Base-by-base conservation (phyloP, 345 rosid species). In the Rhodamnia rubescens region DNA sequence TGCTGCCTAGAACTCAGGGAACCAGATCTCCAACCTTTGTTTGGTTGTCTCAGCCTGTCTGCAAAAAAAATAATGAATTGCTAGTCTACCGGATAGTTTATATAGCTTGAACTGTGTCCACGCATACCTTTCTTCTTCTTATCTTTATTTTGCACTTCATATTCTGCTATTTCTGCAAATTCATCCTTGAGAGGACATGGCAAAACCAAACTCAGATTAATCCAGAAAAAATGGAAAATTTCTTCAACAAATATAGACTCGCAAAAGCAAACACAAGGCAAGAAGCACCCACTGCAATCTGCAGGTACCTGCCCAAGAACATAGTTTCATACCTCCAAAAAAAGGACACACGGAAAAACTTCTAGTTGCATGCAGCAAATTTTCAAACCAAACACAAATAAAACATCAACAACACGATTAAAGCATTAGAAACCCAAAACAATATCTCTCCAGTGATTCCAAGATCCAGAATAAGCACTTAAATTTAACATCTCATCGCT, bases 91-190 rank as follows among this genome's bases (percentile, higher is more conserved):
- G 3, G 78, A 69, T 36, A 69, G 24, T 69, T 69, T 69, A 69
- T 18, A 69, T 12, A 36, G 78, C 1, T 69, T 69, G 32, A 69
- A 69, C 78, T 32, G 24, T 36, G 47, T 69, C 26, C 47, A 69
- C 26, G 47, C 78, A 18, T 69, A 69, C 78, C 78, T 86, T 89
- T 94, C 83, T 55, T 92, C 21, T 89, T 87, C 89, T 90, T 93
- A 26, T 90, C 47, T 88, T 86, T 92, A 91, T 87, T 92, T 82
- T 91, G 90, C 80, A 90, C 87, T 83, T 88, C 87, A 88, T 91
- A 95, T 83, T 92, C 97, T 84, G 88, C 49, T 13, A 90, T 88
- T 92, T 95, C 96, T 21, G 98, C 97, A 87, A 94, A 94, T 82
- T 93, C 96, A 85, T 95, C 96, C 99, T 97, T 93, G 47, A 88